Evolutionary conservation across 2,329 filamentous ascomycete genomes (phyloP).

Genomic region (Beauveria medogensis): DNA sequence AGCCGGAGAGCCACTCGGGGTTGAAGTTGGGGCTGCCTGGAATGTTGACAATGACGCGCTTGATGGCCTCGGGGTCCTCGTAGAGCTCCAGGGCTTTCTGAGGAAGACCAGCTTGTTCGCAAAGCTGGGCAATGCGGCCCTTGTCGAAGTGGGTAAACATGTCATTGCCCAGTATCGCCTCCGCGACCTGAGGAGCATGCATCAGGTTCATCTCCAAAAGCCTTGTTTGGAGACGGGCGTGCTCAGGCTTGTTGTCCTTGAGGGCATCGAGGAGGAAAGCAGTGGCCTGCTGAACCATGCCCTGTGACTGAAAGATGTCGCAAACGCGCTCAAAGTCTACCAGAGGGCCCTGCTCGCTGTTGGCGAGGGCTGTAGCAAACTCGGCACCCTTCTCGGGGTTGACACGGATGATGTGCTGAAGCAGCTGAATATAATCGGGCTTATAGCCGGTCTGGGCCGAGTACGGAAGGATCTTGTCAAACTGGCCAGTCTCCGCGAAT

Average conservation of each 20-base stretch:
- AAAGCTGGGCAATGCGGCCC: conserved; percentile 77
- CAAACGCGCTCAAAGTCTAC: conserved; percentile 92
- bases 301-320: conserved; percentile 96
- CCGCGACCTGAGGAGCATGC: conserved; percentile 93
- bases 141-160: conserved; percentile 99
- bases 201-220: conserved; percentile 96
- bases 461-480: conserved; percentile 94
- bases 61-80: conserved; percentile 81
- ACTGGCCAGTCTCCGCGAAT: conserved; percentile 91
- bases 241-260: conserved; percentile 89
- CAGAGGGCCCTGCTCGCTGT: conserved; percentile 76
- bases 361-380: conserved; percentile 87
- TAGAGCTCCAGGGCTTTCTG: conserved; percentile 91
- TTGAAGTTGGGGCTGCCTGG: conserved; percentile 74
- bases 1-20: conserved; percentile 83
- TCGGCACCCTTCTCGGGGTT: conserved; percentile 92
- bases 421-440: conserved; percentile 87
- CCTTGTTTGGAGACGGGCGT: conserved; percentile 86
- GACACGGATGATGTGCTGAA: conserved; percentile 85
- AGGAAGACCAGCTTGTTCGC: conserved; percentile 82
- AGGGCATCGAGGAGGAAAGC: conserved; percentile 96
- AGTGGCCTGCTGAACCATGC: conserved; percentile 95
- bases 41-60: conserved; percentile 81
- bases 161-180: conserved; percentile 94
- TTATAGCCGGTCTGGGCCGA: conserved; percentile 77